Evolutionary conservation across 78 protist species (phyloP).

Genomic region (Bigelowiella natans): DNA sequence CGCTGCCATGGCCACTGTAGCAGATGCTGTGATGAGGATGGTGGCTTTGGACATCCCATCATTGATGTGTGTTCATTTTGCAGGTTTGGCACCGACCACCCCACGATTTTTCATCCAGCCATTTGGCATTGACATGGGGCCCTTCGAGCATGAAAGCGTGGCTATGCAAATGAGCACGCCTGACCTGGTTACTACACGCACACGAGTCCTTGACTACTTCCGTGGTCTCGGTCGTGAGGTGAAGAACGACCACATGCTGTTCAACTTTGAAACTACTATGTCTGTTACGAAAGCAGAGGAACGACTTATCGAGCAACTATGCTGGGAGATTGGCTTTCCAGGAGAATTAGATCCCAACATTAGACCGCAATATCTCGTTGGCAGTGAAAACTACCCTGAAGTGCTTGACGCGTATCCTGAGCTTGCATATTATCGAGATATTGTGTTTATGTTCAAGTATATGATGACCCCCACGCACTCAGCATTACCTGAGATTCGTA

Average conservation of each 20-base stretch:
- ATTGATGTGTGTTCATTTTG: constrained; percentile 6
- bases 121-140: not conserved
- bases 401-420: not conserved
- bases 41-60: constrained; percentile 4
- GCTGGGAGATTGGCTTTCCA: not conserved
- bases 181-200: constrained; percentile 3
- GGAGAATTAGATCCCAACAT: not conserved
- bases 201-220: constrained; percentile 15
- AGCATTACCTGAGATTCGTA: constrained; percentile 6
- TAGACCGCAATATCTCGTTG: not conserved
- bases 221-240: not conserved
- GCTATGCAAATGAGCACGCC: not conserved
- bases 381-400: not conserved
- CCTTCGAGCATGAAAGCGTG: not conserved
- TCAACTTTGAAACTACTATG: not conserved
- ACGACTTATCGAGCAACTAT: not conserved
- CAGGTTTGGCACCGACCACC: not conserved
- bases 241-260: not conserved
- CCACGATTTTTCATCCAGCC: not conserved
- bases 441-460: constrained; percentile 12
- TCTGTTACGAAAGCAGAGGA: not conserved
- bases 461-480: constrained; percentile 20
- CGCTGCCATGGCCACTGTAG: constrained; percentile 22
- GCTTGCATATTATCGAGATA: constrained; percentile 29
- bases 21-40: constrained; percentile 22